A percentile compares a stretch with the other conserved stretches of the same genome.
Conservation (phyloP, 2,329 filamentous ascomycete species). For the Tolypocladium endophyticum region DNA sequence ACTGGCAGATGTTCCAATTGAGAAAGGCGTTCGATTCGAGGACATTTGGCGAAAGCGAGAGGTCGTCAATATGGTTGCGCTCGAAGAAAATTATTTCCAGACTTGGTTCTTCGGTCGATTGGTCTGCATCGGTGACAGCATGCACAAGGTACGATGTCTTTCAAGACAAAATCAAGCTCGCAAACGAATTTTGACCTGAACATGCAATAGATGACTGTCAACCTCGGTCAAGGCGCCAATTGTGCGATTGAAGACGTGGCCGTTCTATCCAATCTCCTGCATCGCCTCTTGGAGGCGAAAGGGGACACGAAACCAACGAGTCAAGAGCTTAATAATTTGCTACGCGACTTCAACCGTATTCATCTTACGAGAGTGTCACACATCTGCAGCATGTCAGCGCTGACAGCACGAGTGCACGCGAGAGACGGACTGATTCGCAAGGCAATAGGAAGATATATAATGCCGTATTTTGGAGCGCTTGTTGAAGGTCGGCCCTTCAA, state of each 20-base stretch:
- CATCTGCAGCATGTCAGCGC: neutral
- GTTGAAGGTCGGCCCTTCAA: neutral
- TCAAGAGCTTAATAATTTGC: neutral
- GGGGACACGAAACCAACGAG: neutral
- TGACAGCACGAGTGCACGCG: neutral
- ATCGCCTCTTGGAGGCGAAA: neutral
- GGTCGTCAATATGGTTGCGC: neutral
- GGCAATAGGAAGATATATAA: neutral
- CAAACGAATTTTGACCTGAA: neutral
- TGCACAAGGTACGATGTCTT: neutral
- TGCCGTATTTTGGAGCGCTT: neutral
- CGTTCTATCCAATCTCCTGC: neutral
- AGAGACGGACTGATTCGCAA: neutral
- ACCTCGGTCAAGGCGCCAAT: slow-evolving; percentile 1
- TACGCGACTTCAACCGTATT: neutral
- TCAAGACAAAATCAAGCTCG: neutral
- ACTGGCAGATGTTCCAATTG: neutral
- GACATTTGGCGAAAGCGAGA: neutral
- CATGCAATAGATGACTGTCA: neutral
- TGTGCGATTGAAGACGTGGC: slow-evolving; percentile 2
- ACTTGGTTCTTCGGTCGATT: neutral
- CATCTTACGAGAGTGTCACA: neutral
- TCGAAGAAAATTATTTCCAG: neutral
- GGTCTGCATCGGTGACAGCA: slow-evolving; percentile 2
- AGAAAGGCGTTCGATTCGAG: neutral